Evolutionary conservation across 208 protist species (phyloP).

Genomic region (Crithidia bombi): DNA sequence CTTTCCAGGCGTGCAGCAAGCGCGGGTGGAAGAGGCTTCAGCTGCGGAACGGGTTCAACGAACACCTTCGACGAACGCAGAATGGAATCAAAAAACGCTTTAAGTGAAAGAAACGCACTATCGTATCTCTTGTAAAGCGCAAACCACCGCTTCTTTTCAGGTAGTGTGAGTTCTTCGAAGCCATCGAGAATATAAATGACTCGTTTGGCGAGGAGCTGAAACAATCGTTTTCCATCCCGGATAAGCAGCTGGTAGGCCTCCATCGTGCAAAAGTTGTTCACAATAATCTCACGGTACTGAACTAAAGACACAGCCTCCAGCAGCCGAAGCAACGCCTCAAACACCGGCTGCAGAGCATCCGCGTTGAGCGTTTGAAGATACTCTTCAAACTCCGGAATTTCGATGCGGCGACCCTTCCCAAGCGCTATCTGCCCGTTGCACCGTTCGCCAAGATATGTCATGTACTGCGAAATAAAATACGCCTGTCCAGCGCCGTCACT

Average conservation of each 20-base stretch:
- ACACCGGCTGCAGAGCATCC: constrained; percentile 39
- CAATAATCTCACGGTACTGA: constrained; percentile 55
- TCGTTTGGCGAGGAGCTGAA: constrained; percentile 68
- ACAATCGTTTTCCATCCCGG: constrained; percentile 64
- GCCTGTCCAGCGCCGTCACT: constrained; percentile 48
- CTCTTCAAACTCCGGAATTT: constrained; percentile 57
- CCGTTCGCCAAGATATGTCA: constrained; percentile 60
- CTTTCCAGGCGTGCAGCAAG: constrained; percentile 48
- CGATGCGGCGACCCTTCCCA: constrained; percentile 44
- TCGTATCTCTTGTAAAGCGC: constrained; percentile 44
- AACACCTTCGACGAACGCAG: constrained; percentile 55
- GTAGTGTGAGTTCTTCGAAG: constrained; percentile 57
- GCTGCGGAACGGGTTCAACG: constrained; percentile 46
- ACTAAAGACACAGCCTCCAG: constrained; percentile 45
- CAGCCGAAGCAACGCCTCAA: constrained; percentile 42
- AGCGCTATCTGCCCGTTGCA: constrained; percentile 42
- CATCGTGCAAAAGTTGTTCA: constrained; percentile 82
- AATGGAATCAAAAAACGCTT: constrained; percentile 59
- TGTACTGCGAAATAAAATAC: constrained; percentile 74
- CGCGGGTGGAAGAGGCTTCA: constrained; percentile 58
- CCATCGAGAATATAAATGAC: constrained; percentile 64
- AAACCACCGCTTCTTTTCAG: constrained; percentile 56
- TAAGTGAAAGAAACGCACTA: constrained; percentile 36
- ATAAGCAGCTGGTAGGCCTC: constrained; percentile 71
- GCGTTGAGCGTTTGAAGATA: constrained; percentile 54